Percentiles rank a stretch among this genome's conserved stretches.
Conservation (phyloP, 495 filamentous ascomycete species). For the Talaromyces wortmannii region DNA sequence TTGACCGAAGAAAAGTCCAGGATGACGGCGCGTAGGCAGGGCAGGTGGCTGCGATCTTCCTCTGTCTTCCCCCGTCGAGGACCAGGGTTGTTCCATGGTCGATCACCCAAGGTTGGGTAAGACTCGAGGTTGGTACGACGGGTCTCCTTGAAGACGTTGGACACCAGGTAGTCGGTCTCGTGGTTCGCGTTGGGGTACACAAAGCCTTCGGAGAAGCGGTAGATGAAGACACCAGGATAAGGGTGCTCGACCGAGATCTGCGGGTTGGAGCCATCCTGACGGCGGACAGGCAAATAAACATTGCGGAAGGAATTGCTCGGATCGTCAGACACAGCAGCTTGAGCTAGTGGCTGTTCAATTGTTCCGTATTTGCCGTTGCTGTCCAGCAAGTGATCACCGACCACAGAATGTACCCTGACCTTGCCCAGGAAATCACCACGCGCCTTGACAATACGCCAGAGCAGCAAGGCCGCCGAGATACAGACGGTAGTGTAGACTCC, state of each 20-base stretch:
- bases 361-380: conserved; percentile 50
- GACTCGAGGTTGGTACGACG: conserved; percentile 65
- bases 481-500: conserved; percentile 86
- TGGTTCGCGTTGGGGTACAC: conserved; percentile 93
- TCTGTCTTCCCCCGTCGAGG: conserved; percentile 52
- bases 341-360: conserved; percentile 29
- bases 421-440: conserved; percentile 82
- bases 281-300: conserved; percentile 86
- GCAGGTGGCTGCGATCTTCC: conserved; percentile 46
- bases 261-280: conserved; percentile 86
- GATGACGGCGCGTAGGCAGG: conserved; percentile 85
- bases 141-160: conserved; percentile 67
- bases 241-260: conserved; percentile 70
- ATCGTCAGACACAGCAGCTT: conserved; percentile 13
- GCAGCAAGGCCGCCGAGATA: conserved; percentile 67
- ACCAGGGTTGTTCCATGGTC: conserved; percentile 95
- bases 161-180: conserved; percentile 76
- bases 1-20: conserved; percentile 95
- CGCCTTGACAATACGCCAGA: conserved; percentile 81
- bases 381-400: conserved; percentile 76
- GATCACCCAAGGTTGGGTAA: conserved; percentile 65
- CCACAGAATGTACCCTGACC: conserved; percentile 82
- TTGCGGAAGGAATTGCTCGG: conserved; percentile 44
- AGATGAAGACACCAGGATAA: conserved; percentile 94
- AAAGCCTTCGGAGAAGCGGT: conserved; percentile 93